phyloP scores from a whole-genome alignment of 2,329 filamentous ascomycete genomes.

The Colletotrichum sojae region DNA sequence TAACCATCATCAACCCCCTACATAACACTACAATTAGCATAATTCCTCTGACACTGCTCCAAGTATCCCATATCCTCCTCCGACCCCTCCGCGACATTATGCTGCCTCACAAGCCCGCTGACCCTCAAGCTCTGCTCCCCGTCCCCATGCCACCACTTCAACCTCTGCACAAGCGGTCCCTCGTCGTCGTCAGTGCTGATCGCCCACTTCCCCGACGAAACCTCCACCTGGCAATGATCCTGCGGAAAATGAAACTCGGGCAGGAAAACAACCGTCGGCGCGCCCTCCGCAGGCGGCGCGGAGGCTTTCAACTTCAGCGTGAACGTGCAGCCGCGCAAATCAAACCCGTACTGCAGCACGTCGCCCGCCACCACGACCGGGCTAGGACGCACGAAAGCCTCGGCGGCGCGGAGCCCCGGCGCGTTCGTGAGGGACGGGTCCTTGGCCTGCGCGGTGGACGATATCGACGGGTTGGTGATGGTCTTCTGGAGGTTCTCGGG shows the following conservation, averaged over 20 bases:
- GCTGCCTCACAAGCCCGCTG: slow-evolving; percentile 78
- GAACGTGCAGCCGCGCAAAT: slow-evolving; percentile 84
- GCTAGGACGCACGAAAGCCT: slow-evolving; percentile 91
- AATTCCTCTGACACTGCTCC: slow-evolving; percentile 72
- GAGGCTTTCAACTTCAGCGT: slow-evolving; percentile 77
- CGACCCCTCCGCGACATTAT: slow-evolving; percentile 68
- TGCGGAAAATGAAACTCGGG: slow-evolving; percentile 94
- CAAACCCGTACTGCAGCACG: slow-evolving; percentile 82
- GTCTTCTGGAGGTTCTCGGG: slow-evolving; percentile 83
- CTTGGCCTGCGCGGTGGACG: slow-evolving; percentile 66
- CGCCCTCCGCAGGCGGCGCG: slow-evolving; percentile 66
- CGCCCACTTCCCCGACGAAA: slow-evolving; percentile 91
- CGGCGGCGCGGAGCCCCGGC: slow-evolving; percentile 87
- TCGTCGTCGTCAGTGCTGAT: slow-evolving; percentile 82
- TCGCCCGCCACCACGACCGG: slow-evolving; percentile 82
- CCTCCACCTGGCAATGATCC: slow-evolving; percentile 78
- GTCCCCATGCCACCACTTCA: slow-evolving; percentile 94
- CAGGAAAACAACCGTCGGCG: slow-evolving; percentile 86
- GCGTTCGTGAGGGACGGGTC: slow-evolving; percentile 72
- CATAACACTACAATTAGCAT: slow-evolving; percentile 69
- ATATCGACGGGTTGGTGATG: slow-evolving; percentile 77
- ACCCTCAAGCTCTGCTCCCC: slow-evolving; percentile 87
- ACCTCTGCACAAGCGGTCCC: slow-evolving; percentile 77
- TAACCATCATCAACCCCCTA: slow-evolving; percentile 47
- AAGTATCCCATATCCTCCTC: slow-evolving; percentile 85